phyloP scores from a whole-genome alignment of 2,329 filamentous ascomycete species.

The Trichothecium sympodiale region DNA sequence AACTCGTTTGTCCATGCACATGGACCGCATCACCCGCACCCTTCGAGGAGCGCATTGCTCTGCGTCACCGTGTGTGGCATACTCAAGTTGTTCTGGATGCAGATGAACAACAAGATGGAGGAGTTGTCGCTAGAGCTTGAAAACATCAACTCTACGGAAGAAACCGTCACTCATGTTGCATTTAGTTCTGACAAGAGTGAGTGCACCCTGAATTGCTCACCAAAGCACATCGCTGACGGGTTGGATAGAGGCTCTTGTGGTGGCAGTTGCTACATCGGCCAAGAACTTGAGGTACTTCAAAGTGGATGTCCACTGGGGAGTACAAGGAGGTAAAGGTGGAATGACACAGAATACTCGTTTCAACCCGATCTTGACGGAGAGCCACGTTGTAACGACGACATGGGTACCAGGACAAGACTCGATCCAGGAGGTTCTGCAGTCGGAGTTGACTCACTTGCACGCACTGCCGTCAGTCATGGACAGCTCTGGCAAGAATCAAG shows the following conservation, averaged over 20 bases:
- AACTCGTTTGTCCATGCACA: slow-evolving; percentile 53
- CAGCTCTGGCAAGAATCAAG: slow-evolving; percentile 40
- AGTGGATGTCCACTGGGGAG: slow-evolving; percentile 62
- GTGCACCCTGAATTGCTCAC: slow-evolving; percentile 10
- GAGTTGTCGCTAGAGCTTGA: slow-evolving; percentile 67
- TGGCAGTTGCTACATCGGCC: slow-evolving; percentile 57
- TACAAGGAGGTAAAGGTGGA: slow-evolving; percentile 42
- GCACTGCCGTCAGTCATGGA: slow-evolving; percentile 59
- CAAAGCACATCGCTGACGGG: not conserved
- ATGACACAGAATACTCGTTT: slow-evolving; percentile 33
- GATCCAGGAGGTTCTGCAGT: slow-evolving; percentile 38
- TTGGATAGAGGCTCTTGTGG: slow-evolving; percentile 38
- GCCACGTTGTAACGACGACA: slow-evolving; percentile 44
- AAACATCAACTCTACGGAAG: slow-evolving; percentile 58
- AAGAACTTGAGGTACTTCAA: slow-evolving; percentile 66
- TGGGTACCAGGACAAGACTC: slow-evolving; percentile 37
- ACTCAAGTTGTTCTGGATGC: slow-evolving; percentile 67
- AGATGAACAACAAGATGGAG: slow-evolving; percentile 59
- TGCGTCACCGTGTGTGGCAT: slow-evolving; percentile 65
- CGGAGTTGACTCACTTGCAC: slow-evolving; percentile 62
- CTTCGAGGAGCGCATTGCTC: slow-evolving; percentile 61
- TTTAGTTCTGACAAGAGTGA: slow-evolving; percentile 64
- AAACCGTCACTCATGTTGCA: slow-evolving; percentile 70
- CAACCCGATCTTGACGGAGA: slow-evolving; percentile 42
- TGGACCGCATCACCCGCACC: slow-evolving; percentile 63